These are phyloP conservation scores for Starmerella etchellsii DNA, from an alignment of 805 yeast genomes.

Conservation along the genomic window DNA sequence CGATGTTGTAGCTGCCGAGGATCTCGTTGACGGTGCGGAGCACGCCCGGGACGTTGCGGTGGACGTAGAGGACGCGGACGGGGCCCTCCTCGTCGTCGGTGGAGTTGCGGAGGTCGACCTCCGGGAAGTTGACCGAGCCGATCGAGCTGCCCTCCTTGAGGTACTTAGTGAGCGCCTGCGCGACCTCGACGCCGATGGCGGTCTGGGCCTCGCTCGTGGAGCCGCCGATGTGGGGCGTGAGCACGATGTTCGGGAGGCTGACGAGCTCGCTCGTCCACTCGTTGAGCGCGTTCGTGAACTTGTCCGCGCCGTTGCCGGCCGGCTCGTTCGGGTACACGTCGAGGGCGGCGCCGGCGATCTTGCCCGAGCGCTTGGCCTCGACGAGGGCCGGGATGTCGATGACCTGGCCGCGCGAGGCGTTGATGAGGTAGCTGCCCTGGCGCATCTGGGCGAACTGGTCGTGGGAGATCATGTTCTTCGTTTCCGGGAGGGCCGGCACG, in stretches of 20 bases:
- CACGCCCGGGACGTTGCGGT: constrained; percentile 98
- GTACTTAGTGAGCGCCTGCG: constrained; percentile 70
- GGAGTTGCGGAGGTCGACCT: constrained; percentile 80
- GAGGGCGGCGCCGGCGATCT: constrained; percentile 91
- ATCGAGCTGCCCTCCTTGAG: constrained; percentile 90
- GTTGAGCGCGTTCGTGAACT: constrained; percentile 63
- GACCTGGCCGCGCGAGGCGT: constrained; percentile 96
- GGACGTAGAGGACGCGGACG: constrained; percentile 90
- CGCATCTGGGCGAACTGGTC: constrained; percentile 94
- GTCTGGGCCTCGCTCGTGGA: constrained; percentile 98
- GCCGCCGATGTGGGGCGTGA: constrained; percentile 98
- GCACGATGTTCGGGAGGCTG: constrained; percentile 71
- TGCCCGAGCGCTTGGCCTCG: constrained; percentile 82
- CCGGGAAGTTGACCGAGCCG: constrained; percentile 98
- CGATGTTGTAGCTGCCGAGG: constrained; percentile 86
- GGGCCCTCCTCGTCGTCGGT: constrained; percentile 55
- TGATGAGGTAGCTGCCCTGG: constrained; percentile 85
- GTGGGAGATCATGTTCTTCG: constrained; percentile 75
- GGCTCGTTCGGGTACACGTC: constrained; percentile 98
- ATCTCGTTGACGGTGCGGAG: constrained; percentile 93
- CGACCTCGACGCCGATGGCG: constrained; percentile 94
- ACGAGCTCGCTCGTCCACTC: constrained; percentile 72
- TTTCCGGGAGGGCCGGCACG: constrained; percentile 89
- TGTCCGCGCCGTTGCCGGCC: constrained; percentile 81
- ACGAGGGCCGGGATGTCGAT: constrained; percentile 90